Evolutionary conservation across 1,284 basidiomycete species (phyloP).

Genomic region (Cerrena zonata): DNA sequence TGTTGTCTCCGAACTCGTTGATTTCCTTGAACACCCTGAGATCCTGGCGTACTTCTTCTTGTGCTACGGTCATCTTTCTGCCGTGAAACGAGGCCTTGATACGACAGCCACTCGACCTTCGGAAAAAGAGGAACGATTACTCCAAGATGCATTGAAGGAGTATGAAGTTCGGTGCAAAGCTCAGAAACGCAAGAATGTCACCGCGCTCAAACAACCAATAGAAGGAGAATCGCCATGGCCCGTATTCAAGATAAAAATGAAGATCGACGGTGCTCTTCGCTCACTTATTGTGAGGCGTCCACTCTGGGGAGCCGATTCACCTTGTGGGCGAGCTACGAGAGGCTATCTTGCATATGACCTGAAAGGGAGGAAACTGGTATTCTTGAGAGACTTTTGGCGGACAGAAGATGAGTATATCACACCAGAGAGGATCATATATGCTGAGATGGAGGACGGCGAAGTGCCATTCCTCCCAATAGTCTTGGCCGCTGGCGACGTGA

Average conservation of each 20-base stretch:
- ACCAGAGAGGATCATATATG: neutral
- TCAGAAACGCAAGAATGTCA: no score
- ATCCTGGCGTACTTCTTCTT: neutral
- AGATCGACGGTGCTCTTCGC: no score
- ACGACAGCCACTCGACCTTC: no score
- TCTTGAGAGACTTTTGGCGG: neutral
- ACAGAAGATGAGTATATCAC: neutral
- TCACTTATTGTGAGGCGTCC: no score
- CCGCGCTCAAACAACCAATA: no score
- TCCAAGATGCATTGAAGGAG: no score
- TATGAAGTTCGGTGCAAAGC: no score
- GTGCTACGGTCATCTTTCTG: no score
- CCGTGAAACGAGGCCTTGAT: no score
- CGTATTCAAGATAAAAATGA: no score
- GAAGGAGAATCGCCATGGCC: no score
- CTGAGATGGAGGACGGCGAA: neutral
- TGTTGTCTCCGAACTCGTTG: constrained; percentile 4
- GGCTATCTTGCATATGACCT: neutral
- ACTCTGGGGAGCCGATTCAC: neutral
- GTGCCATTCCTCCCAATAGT: neutral
- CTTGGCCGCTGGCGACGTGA: neutral
- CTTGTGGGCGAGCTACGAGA: neutral
- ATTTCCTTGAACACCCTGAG: neutral
- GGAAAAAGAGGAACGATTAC: no score
- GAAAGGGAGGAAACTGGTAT: neutral